phyloP scores from a whole-genome alignment of 495 filamentous ascomycete genomes.

The Hypoxylon perforatum region DNA sequence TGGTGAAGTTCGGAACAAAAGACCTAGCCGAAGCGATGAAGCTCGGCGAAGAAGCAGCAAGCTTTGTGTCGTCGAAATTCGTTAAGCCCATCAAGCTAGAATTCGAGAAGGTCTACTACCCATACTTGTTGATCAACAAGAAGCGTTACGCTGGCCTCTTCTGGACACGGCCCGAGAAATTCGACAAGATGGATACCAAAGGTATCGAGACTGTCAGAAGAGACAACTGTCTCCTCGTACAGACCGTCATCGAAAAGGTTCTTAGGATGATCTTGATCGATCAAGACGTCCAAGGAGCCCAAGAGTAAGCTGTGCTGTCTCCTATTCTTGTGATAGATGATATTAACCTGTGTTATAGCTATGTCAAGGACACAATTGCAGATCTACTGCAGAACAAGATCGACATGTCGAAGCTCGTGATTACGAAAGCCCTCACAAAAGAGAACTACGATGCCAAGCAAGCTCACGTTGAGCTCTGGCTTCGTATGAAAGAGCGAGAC shows the following conservation, averaged over 20 bases:
- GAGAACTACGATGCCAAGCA: constrained; percentile 84
- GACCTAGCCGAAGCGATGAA: constrained; percentile 91
- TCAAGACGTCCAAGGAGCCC: constrained; percentile 84
- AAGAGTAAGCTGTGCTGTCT: constrained; percentile 75
- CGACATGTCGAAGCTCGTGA: constrained; percentile 99
- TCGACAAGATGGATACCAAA: constrained; percentile 99
- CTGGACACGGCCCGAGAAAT: constrained; percentile 95
- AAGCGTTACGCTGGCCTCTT: constrained; percentile 98
- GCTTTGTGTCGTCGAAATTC: constrained; percentile 90
- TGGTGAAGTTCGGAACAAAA: constrained; percentile 96
- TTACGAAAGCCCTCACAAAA: constrained; percentile 96
- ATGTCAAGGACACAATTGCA: constrained; percentile 95
- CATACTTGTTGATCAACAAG: constrained; percentile 99
- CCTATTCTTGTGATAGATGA: constrained; percentile 1
- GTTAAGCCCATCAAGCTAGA: constrained; percentile 97
- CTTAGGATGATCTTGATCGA: constrained; percentile 96
- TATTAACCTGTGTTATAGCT: constrained; percentile 64
- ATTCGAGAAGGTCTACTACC: constrained; percentile 99
- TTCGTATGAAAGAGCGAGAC: constrained; percentile 96
- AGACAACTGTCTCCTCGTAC: constrained; percentile 95
- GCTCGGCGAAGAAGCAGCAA: constrained; percentile 88
- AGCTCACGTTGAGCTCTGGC: constrained; percentile 92
- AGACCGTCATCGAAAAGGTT: constrained; percentile 97
- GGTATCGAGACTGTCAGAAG: constrained; percentile 97
- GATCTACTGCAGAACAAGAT: constrained; percentile 97